Percentiles rank a stretch among this genome's conserved stretches.
These are phyloP conservation scores for Hypoxylon crocopeplum DNA, from an alignment of 495 filamentous ascomycete species.

Conservation along the genomic window DNA sequence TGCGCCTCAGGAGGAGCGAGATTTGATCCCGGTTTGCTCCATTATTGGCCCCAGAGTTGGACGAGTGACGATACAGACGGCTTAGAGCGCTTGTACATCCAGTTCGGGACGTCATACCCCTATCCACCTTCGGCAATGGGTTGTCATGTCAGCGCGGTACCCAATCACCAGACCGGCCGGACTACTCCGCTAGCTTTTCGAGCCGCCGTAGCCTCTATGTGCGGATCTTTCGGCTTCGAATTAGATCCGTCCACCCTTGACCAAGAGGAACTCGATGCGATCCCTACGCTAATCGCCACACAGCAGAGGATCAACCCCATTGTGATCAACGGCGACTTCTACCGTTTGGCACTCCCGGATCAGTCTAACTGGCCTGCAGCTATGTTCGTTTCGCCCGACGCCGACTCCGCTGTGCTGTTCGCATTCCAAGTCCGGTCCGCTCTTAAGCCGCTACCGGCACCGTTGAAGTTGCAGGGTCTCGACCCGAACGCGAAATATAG, in stretches of 20 bases:
- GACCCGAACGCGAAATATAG: slow-evolving; percentile 52
- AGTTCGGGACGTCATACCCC: slow-evolving; percentile 60
- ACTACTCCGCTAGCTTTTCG: slow-evolving; percentile 58
- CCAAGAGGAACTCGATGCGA: slow-evolving; percentile 50
- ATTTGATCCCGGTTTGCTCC: slow-evolving; percentile 61
- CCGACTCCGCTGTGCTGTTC: slow-evolving; percentile 53
- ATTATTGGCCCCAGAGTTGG: slow-evolving; percentile 66
- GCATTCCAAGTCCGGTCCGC: slow-evolving; percentile 55
- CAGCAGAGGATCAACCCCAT: slow-evolving; percentile 60
- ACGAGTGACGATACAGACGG: slow-evolving; percentile 64
- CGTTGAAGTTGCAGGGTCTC: slow-evolving; percentile 54
- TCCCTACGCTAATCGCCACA: slow-evolving; percentile 54
- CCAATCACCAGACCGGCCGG: slow-evolving; percentile 58
- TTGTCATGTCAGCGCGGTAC: slow-evolving; percentile 61
- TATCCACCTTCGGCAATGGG: slow-evolving; percentile 64
- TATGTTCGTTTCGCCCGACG: slow-evolving; percentile 56
- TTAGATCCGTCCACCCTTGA: slow-evolving; percentile 54
- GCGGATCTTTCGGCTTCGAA: slow-evolving; percentile 63
- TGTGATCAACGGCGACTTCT: slow-evolving; percentile 58
- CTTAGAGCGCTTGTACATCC: slow-evolving; percentile 59
- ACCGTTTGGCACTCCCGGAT: slow-evolving; percentile 58
- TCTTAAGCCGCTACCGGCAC: slow-evolving; percentile 53
- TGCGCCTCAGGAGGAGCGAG: slow-evolving; percentile 63
- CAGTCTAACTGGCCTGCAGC: slow-evolving; percentile 63
- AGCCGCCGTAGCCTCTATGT: slow-evolving; percentile 64